A percentile compares a stretch with the other conserved stretches of the same genome.
Conservation (phyloP, 2,329 filamentous ascomycete genomes). For the Talaromyces rugulosus region DNA sequence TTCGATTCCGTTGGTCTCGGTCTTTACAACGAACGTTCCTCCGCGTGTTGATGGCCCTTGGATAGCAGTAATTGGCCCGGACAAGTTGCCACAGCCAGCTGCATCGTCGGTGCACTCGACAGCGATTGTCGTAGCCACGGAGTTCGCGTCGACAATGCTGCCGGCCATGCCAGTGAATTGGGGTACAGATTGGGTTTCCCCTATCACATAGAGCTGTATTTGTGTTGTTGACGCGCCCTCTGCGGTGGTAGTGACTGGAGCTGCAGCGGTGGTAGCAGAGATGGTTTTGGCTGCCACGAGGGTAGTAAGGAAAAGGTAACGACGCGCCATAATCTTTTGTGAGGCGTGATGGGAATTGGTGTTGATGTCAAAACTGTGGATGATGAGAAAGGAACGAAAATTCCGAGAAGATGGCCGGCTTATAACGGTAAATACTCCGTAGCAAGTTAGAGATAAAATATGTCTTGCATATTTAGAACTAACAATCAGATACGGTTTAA, state of each 20-base stretch:
- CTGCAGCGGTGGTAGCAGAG: not conserved
- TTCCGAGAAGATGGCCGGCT: too few relatives aligned
- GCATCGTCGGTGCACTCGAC: constrained; percentile 9
- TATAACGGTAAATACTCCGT: too few relatives aligned
- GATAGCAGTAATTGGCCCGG: constrained; percentile 16
- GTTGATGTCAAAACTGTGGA: too few relatives aligned
- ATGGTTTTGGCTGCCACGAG: not conserved
- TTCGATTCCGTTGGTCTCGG: constrained; percentile 2
- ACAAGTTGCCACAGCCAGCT: constrained; percentile 9
- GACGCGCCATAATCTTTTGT: too few relatives aligned
- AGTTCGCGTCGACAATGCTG: constrained; percentile 17
- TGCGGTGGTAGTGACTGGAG: not conserved
- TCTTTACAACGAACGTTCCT: constrained; percentile 12
- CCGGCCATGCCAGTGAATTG: constrained; percentile 5
- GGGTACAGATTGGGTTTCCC: constrained; percentile 3
- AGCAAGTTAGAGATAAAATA: too few relatives aligned
- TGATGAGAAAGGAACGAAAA: too few relatives aligned
- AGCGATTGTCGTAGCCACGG: constrained; percentile 17
- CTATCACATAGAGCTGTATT: constrained; percentile 14
- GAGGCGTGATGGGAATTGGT: too few relatives aligned
- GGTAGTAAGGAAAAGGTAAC: too few relatives aligned
- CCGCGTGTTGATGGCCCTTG: constrained; percentile 19
- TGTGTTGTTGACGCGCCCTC: not conserved
- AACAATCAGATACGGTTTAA: too few relatives aligned
- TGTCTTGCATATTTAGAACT: too few relatives aligned